Percentiles rank a stretch among this genome's conserved stretches.
These are phyloP conservation scores for Quercus glauca DNA, from an alignment of 306 rosid genomes.

Conservation along the genomic window DNA sequence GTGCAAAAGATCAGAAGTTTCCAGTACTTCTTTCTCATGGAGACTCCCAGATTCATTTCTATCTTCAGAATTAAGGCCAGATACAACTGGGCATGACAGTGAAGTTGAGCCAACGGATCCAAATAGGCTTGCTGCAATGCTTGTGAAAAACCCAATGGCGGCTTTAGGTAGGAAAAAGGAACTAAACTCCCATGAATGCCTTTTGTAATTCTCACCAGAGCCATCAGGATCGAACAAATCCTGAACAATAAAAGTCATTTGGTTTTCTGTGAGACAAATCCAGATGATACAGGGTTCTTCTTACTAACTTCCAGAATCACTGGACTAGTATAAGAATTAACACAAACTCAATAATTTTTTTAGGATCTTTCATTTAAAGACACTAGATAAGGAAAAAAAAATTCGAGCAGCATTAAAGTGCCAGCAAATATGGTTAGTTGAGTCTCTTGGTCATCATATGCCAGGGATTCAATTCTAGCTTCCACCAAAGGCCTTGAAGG, in stretches of 20 bases:
- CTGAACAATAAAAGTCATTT: constrained; percentile 41
- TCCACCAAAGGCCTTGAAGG: background rate
- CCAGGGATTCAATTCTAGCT: background rate
- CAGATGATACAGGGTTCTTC: constrained; percentile 4
- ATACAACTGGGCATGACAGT: constrained; percentile 36
- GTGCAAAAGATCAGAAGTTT: constrained; percentile 39
- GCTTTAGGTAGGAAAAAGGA: constrained; percentile 69
- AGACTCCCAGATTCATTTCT: constrained; percentile 38
- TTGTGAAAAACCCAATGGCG: constrained; percentile 64
- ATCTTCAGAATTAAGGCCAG: constrained; percentile 46
- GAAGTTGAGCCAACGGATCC: constrained; percentile 54
- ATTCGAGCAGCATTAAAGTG: background rate
- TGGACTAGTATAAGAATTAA: background rate
- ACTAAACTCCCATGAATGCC: constrained; percentile 48
- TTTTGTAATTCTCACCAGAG: constrained; percentile 34
- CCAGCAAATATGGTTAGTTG: background rate
- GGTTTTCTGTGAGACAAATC: constrained; percentile 21
- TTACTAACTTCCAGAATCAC: background rate
- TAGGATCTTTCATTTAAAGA: background rate
- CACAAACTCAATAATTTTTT: background rate
- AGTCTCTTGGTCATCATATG: background rate
- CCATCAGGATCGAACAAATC: constrained; percentile 33
- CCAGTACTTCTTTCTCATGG: constrained; percentile 37
- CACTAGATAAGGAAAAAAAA: background rate
- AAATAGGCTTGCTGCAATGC: constrained; percentile 52